phyloP scores from a whole-genome alignment of 2,329 filamentous ascomycete species.

The Aspergillus bombycis region DNA sequence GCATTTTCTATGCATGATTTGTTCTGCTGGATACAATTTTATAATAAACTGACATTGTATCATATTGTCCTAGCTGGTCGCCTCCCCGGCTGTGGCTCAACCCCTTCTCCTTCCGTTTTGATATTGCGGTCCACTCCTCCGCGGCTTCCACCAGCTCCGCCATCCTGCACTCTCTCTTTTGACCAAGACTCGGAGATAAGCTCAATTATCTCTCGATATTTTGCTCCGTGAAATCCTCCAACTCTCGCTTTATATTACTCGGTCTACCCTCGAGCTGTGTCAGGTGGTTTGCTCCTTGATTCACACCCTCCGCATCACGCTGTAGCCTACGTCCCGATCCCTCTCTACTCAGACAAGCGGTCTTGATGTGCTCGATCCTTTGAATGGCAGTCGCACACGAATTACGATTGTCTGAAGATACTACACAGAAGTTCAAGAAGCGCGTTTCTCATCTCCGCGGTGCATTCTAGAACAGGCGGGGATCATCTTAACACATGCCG shows the following conservation, averaged over 20 bases:
- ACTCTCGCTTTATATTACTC: neutral
- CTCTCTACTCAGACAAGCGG: constrained; percentile 6
- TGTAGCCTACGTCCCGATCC: constrained; percentile 12
- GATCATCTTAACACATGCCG: constrained; percentile 47
- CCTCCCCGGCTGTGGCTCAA: neutral
- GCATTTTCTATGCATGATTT: neutral
- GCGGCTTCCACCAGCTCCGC: neutral
- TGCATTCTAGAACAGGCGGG: constrained; percentile 27
- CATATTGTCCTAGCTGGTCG: constrained; percentile 8
- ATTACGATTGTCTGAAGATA: constrained; percentile 17
- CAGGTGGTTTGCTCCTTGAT: constrained; percentile 8
- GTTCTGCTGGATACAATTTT: neutral
- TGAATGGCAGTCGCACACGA: constrained; percentile 26
- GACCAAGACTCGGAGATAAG: neutral
- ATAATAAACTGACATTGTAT: neutral
- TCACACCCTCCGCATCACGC: constrained; percentile 14
- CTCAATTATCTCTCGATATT: neutral
- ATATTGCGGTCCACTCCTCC: constrained; percentile 2
- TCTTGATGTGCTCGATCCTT: constrained; percentile 9
- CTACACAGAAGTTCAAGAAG: constrained; percentile 17
- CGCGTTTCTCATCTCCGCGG: constrained; percentile 27
- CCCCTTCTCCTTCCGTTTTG: constrained; percentile 18
- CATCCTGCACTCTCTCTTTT: constrained; percentile 4
- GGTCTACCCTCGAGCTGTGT: constrained; percentile 10
- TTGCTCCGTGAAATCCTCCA: neutral